These are phyloP conservation scores for Cladophialophora chaetospira DNA, from an alignment of 2,329 filamentous ascomycete genomes.

Conservation along the genomic window DNA sequence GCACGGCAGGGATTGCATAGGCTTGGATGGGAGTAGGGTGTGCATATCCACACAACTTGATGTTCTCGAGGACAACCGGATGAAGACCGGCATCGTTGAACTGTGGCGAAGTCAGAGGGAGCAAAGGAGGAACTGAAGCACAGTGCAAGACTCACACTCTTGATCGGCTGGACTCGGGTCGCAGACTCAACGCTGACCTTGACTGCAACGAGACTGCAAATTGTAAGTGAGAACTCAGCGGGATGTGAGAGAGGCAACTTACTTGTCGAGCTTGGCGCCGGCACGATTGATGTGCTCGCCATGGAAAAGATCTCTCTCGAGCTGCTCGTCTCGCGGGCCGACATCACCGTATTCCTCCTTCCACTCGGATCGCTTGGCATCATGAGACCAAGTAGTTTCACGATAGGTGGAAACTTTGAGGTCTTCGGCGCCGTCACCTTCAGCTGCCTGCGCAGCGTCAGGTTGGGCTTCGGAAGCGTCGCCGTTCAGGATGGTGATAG, in stretches of 20 bases:
- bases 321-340: slow-evolving; percentile 67
- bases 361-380: slow-evolving; percentile 77
- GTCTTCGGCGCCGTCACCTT: neutral
- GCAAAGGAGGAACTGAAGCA: neutral
- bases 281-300: slow-evolving; percentile 52
- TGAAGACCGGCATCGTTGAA: slow-evolving; percentile 83
- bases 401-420: neutral
- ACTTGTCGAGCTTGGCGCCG: slow-evolving; percentile 67
- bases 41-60: slow-evolving; percentile 70
- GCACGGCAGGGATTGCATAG: slow-evolving; percentile 78
- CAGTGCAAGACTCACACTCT: slow-evolving; percentile 41
- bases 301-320: slow-evolving; percentile 77
- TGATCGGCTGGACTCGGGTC: slow-evolving; percentile 51
- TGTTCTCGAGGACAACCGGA: slow-evolving; percentile 77
- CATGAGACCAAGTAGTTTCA: slow-evolving; percentile 50
- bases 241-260: slow-evolving; percentile 37
- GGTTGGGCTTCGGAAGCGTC: slow-evolving; percentile 4
- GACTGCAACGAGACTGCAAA: slow-evolving; percentile 48
- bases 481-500: slow-evolving; percentile 2
- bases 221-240: slow-evolving; percentile 6
- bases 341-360: slow-evolving; percentile 83
- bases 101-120: slow-evolving; percentile 40
- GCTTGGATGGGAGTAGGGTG: slow-evolving; percentile 83
- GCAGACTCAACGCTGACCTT: slow-evolving; percentile 55
- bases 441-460: neutral